phyloP scores from a whole-genome alignment of 331 rosid genomes.

The Acacia pycnantha region DNA sequence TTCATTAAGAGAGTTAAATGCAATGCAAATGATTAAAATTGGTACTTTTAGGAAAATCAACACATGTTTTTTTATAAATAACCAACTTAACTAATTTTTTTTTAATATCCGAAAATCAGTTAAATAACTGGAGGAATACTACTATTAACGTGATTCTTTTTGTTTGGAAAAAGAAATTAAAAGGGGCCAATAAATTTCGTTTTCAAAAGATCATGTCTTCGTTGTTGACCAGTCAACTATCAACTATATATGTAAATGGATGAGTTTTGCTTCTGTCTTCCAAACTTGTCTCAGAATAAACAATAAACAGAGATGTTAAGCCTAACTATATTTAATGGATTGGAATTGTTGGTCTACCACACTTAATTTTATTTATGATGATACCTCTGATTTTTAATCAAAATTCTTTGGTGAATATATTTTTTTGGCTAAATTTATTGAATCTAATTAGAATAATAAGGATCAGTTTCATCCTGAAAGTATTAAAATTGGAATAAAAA shows the following conservation, averaged over 20 bases:
- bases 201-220: not conserved
- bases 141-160: not conserved
- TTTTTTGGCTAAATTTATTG: not conserved
- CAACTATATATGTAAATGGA: not conserved
- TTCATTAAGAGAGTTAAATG: too few species aligned
- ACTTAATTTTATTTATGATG: not conserved
- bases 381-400: not conserved
- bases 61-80: too few species aligned
- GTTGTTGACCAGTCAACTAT: not conserved
- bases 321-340: not conserved
- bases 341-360: not conserved
- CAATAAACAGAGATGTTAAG: not conserved
- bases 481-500: too few species aligned
- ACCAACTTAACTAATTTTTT: too few species aligned
- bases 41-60: too few species aligned
- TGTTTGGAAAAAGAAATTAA: too few species aligned
- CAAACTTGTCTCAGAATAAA: not conserved
- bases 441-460: not conserved
- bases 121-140: too few species aligned
- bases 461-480: too few species aligned
- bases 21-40: too few species aligned
- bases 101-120: too few species aligned
- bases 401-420: not conserved
- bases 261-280: not conserved
- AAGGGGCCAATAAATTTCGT: not conserved